Evolutionary conservation across 2,329 filamentous ascomycete species (phyloP).

Genomic region (Colletotrichum theobromicola): DNA sequence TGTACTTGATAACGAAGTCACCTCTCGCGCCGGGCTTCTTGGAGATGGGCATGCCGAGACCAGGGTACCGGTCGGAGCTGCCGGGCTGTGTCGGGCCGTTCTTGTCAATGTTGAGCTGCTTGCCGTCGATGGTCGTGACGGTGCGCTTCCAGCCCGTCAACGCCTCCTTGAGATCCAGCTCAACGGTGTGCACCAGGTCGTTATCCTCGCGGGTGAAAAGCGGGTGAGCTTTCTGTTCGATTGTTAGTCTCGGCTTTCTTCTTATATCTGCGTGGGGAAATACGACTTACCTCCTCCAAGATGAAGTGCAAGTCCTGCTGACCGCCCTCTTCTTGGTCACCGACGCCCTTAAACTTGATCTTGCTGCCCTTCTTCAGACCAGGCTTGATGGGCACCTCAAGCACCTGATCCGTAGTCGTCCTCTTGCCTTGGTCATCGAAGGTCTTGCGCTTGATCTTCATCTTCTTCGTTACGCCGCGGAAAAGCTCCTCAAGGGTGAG

Average conservation of each 20-base stretch:
- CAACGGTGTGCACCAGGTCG: constrained; percentile 79
- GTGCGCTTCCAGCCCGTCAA: constrained; percentile 92
- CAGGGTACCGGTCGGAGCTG: constrained; percentile 80
- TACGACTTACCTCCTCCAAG: constrained; percentile 79
- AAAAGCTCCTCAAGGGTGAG: constrained; percentile 89
- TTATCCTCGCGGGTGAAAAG: constrained; percentile 88
- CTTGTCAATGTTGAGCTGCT: constrained; percentile 80
- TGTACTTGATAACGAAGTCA: constrained; percentile 87
- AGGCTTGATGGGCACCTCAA: constrained; percentile 95
- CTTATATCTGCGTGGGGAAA: background rate
- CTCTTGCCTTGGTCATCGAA: constrained; percentile 88
- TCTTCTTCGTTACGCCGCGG: constrained; percentile 89
- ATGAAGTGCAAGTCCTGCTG: constrained; percentile 96
- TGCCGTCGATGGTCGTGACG: constrained; percentile 92
- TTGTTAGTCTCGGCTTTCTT: constrained; percentile 44
- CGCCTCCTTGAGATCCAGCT: constrained; percentile 89
- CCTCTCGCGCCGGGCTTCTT: constrained; percentile 87
- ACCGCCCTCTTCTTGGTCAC: constrained; percentile 95
- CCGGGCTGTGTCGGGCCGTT: constrained; percentile 85
- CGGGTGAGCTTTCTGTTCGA: constrained; percentile 78
- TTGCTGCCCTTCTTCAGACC: constrained; percentile 97
- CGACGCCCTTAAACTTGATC: constrained; percentile 98
- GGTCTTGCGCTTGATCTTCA: constrained; percentile 97
- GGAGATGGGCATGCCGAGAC: constrained; percentile 91
- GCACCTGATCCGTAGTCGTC: constrained; percentile 83